Base-by-base conservation (phyloP, 139 green algal species). In the Dunaliella sp. region DNA sequence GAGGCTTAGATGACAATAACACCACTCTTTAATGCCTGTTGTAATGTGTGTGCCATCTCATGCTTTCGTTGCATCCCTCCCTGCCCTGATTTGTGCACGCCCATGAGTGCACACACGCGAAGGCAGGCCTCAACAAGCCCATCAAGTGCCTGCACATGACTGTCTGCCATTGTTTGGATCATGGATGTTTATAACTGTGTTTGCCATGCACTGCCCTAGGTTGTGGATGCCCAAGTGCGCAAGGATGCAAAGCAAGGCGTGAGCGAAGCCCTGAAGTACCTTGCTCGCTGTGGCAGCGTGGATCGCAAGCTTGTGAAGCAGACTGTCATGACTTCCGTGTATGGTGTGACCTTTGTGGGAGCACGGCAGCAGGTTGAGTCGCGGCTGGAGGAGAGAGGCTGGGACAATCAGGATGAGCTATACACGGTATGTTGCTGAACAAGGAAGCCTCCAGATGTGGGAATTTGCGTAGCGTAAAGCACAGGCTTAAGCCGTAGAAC, bases 291-390 rank as follows among this genome's bases (percentile, higher is more conserved):
- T 35, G 85, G 88, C n/a, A 80, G 92, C 38, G 91, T 99, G 0
- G 94, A 99, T 87, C 94, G 97, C 34, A 99, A 99, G 93, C 91
- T 99, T 36, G 97, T 99, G 35, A 99, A 99, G 90, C 97, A 99
- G 91, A 99, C 97, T n/a, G 97, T 99, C 1, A 99, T 99, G 97
- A 99, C 97, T 12, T 97, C 93, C 33, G 97, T 99, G 82, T 99
- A 99, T 75, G 97, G 97, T 58, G 97, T 99, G 2, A 99, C 97
- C 0, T 94, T 95, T 72, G 86, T 98, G 0, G 97, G 97, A 24
- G 97, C 97, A 1, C 91, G 96, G 1, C 83, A 94, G 36, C 97
- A 99, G 93, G 96, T 99, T 31, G 79, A 83, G 35, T 93, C 86
- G 82, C 92, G 96, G 21, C 87, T 99, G 81, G 86, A 87, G 58